phyloP scores from a whole-genome alignment of 306 rosid species.

The Trifolium dubium region DNA sequence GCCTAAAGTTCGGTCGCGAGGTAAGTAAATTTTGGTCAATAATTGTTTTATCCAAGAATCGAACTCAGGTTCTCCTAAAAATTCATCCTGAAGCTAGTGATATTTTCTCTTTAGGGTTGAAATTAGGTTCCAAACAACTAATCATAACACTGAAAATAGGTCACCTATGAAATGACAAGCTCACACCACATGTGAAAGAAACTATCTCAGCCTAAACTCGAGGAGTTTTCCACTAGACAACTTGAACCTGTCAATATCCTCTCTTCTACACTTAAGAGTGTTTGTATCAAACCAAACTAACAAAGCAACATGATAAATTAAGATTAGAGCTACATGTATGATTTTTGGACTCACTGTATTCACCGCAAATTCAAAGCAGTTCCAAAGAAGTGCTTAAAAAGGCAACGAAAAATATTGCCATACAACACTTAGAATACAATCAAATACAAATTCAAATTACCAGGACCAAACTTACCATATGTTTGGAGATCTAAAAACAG shows the following conservation, averaged over 20 bases:
- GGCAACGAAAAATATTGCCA: neutral
- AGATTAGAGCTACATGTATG: neutral
- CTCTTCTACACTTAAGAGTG: conserved; percentile 8
- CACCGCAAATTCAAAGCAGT: neutral
- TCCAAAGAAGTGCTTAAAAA: neutral
- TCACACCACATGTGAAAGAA: neutral
- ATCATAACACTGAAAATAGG: neutral
- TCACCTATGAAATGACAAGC: conserved; percentile 2
- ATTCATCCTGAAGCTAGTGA: no score
- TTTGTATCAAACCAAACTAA: conserved; percentile 13
- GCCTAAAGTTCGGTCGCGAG: no score
- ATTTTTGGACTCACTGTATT: neutral
- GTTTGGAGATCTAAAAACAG: neutral
- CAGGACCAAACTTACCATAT: neutral
- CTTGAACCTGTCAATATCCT: conserved; percentile 25
- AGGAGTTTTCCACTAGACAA: conserved; percentile 5
- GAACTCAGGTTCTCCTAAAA: no score
- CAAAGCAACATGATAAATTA: neutral
- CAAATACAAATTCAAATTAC: conserved; percentile 25
- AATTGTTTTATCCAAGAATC: no score
- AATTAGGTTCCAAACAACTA: no score
- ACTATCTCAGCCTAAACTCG: neutral
- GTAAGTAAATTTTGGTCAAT: no score
- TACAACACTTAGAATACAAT: no score
- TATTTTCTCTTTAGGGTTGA: no score